Evolutionary conservation across 2,329 filamentous ascomycete genomes (phyloP).

Genomic region (Ustilaginoidea virens): DNA sequence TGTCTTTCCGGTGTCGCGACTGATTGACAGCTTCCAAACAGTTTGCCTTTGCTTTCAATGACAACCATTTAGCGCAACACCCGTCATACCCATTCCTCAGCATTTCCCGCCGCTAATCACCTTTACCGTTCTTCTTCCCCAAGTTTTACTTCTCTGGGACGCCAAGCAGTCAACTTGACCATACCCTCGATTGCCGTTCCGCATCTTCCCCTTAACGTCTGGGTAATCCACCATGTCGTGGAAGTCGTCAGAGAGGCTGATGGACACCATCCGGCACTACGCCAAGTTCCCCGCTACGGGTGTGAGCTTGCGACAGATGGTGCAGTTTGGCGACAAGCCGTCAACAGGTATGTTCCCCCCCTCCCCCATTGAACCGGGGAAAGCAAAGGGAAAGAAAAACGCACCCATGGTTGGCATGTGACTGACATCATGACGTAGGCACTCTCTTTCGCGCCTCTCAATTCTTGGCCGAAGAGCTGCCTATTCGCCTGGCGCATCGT

Average conservation of each 20-base stretch:
- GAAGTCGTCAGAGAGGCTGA: constrained; percentile 79
- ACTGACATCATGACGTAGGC: constrained; percentile 32
- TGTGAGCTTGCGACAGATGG: constrained; percentile 95
- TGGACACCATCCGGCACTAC: constrained; percentile 96
- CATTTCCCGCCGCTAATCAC: too few species aligned
- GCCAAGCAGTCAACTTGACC: too few species aligned
- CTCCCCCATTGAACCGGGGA: constrained; percentile 40
- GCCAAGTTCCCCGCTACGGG: constrained; percentile 93
- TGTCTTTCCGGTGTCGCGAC: constrained; percentile 6
- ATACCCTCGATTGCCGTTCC: background rate
- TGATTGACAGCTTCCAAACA: constrained; percentile 1
- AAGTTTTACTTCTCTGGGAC: too few species aligned
- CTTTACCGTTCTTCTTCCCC: too few species aligned
- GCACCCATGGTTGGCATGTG: too few species aligned
- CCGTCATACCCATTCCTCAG: too few species aligned
- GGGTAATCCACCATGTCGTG: constrained; percentile 58
- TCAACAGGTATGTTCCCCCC: constrained; percentile 54
- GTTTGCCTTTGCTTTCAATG: constrained; percentile 2
- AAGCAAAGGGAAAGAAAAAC: too few species aligned
- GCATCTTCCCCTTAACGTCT: background rate
- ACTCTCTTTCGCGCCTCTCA: constrained; percentile 95
- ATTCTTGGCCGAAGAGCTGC: constrained; percentile 95
- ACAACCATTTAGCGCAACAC: background rate
- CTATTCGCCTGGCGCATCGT: constrained; percentile 88
- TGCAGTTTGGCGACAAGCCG: constrained; percentile 90